These are phyloP conservation scores for Xylariales sp. DNA, from an alignment of 2,329 filamentous ascomycete species.

Conservation along the genomic window DNA sequence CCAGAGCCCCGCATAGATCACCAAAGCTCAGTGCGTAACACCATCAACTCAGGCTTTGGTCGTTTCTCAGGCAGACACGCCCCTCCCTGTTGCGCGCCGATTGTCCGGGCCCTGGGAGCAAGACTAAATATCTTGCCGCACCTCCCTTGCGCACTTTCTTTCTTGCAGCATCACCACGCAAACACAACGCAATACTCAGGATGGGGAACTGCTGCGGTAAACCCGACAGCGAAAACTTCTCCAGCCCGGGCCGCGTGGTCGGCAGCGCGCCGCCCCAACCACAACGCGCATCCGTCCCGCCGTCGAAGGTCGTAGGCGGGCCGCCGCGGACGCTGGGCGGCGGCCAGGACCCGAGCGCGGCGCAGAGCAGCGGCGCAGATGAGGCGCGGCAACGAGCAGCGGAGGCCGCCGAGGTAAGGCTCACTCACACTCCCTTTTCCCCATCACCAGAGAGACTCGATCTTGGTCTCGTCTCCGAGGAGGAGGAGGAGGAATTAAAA, in stretches of 20 bases:
- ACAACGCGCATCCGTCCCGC: constrained; percentile 47
- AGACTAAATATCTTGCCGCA: too few relatives aligned
- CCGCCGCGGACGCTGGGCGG: constrained; percentile 63
- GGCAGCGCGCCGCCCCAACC: constrained; percentile 49
- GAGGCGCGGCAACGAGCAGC: constrained; percentile 72
- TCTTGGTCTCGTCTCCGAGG: constrained; percentile 5
- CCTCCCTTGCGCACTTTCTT: too few relatives aligned
- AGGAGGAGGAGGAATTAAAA: background rate
- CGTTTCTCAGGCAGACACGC: too few relatives aligned
- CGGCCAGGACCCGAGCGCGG: constrained; percentile 19
- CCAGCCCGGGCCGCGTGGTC: constrained; percentile 67
- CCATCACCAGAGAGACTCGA: constrained; percentile 11
- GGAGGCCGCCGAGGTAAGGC: constrained; percentile 73
- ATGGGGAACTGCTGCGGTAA: constrained; percentile 95
- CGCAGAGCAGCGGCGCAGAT: constrained; percentile 22
- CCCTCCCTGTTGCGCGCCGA: too few relatives aligned
- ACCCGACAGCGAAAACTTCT: constrained; percentile 61
- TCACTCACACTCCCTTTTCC: constrained; percentile 26
- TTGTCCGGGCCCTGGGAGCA: too few relatives aligned
- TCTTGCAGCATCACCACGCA: too few relatives aligned
- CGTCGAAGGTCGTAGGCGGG: constrained; percentile 42
- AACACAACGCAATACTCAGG: too few relatives aligned
- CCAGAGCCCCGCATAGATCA: too few relatives aligned
- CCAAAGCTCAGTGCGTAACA: too few relatives aligned
- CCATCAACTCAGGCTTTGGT: too few relatives aligned